Evolutionary conservation across 768 basidiomycete genomes (phyloP), one percentile per base, ranked within the genome.

Genomic region (Phylloporus rhodoxanthus): DNA sequence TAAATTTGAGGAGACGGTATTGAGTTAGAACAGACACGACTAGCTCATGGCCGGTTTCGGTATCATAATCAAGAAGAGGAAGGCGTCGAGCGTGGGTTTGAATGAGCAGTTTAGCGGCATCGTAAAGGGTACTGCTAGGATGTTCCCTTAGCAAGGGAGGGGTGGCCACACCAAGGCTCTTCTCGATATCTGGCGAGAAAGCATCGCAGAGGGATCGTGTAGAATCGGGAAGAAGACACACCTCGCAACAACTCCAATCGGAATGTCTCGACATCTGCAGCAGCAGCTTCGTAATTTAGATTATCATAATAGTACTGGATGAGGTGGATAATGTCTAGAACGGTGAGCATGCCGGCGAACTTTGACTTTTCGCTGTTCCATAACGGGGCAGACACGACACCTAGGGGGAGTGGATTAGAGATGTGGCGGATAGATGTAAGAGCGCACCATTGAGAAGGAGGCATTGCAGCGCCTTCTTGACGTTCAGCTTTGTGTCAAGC

Each of bases 261-360:
- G 66, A 99, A 91, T 0, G 82, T 86, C 65, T 98, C 95, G 3
- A 98, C 95, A 59, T 98, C 93, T 10, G 84, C 79, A 0, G 85
- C 81, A 5, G 92, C 94, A 45, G 81, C 82, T 59, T 92, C 92
- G 32, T 84, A 84, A 28, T 87, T 84, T 2, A 79, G 72, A 11
- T 86, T 90, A 41, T 85, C 82, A 69, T 97, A 96, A 69, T 97
- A 99, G 72, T 94, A 96, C 62, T 99, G 96, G 57, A 99, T 98
- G 56, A 99, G 82, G 67, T 99, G 96, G 50, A 99, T 97, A 67
- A 99, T 93, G 68, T 99, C 96, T 50, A 92, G 80, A n/a, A 98
- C 91, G 8, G 96, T 99, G 63, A 99, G 87, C 95, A 99, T 98
- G 52, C 96, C 96, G 8, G 91, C 91, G 62, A 99, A 99, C 36